phyloP scores from a whole-genome alignment of 2,329 filamentous ascomycete genomes.

The Thelonectria blattea region DNA sequence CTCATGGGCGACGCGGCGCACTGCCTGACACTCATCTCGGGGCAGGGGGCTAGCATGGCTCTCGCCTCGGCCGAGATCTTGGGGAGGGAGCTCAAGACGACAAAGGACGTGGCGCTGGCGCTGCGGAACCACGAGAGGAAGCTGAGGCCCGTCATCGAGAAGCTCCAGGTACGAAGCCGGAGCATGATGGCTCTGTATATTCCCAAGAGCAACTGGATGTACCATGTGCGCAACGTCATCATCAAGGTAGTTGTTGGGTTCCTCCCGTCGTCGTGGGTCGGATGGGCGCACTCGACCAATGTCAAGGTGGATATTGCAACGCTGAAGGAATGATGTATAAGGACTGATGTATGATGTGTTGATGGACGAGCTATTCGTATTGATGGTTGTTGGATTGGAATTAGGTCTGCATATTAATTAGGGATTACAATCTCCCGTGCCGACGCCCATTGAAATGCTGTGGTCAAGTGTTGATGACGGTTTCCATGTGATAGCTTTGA shows the following conservation, averaged over 20 bases:
- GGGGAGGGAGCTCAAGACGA: constrained; percentile 3
- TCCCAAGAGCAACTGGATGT: constrained; percentile 9
- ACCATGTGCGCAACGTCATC: constrained; percentile 5
- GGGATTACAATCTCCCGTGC: too few species aligned
- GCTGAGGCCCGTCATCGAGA: constrained; percentile 9
- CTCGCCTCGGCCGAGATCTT: constrained; percentile 10
- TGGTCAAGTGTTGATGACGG: too few species aligned
- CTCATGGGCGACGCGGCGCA: constrained; percentile 12
- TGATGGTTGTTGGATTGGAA: too few species aligned
- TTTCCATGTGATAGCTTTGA: too few species aligned
- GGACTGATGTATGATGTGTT: too few species aligned
- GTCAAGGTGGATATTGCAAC: constrained; percentile 2
- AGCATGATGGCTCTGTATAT: constrained; percentile 13
- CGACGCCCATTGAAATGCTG: too few species aligned
- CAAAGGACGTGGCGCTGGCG: neutral
- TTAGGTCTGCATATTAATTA: too few species aligned
- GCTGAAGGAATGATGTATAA: neutral
- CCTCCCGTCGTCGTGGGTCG: constrained; percentile 9
- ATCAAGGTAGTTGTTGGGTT: neutral
- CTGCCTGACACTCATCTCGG: constrained; percentile 10
- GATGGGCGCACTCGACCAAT: neutral
- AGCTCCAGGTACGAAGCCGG: constrained; percentile 6
- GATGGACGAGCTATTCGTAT: too few species aligned
- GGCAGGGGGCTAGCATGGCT: constrained; percentile 13
- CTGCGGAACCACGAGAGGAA: constrained; percentile 11